phyloP scores from a whole-genome alignment of 805 yeast species.

The Metschnikowia lunata region DNA sequence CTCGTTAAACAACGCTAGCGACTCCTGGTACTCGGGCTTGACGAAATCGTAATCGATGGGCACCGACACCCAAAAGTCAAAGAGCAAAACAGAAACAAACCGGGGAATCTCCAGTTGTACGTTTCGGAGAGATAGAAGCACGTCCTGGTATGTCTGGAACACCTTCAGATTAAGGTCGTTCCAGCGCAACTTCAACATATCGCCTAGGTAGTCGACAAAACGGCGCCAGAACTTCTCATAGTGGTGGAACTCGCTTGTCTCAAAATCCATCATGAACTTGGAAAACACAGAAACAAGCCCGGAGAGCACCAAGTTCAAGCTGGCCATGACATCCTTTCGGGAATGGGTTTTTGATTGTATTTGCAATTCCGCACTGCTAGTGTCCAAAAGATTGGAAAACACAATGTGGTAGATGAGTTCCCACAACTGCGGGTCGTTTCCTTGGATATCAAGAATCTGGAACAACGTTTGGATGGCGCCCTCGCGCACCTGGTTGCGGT shows the following conservation, averaged over 20 bases:
- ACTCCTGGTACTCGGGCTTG: constrained; percentile 52
- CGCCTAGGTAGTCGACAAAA: constrained; percentile 46
- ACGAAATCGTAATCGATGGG: constrained; percentile 39
- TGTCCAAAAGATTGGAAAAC: constrained; percentile 47
- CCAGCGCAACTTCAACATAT: constrained; percentile 37
- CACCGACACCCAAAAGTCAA: constrained; percentile 47
- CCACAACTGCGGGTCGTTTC: constrained; percentile 54
- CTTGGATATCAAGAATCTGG: constrained; percentile 45
- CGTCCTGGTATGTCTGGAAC: constrained; percentile 48
- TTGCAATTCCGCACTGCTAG: constrained; percentile 7
- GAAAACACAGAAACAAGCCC: constrained; percentile 65
- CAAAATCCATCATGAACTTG: constrained; percentile 43
- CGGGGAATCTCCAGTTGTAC: constrained; percentile 3
- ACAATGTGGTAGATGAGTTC: constrained; percentile 59
- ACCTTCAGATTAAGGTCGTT: constrained; percentile 52
- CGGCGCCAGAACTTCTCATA: constrained; percentile 49
- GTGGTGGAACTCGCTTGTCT: constrained; percentile 15
- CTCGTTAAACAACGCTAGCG: constrained; percentile 51
- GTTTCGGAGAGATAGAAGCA: constrained; percentile 35
- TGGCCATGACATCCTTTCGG: constrained; percentile 53
- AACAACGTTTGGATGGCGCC: constrained; percentile 89
- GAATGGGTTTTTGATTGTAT: constrained; percentile 15
- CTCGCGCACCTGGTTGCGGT: constrained; percentile 76
- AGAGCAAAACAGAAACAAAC: constrained; percentile 36
- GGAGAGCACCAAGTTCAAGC: constrained; percentile 53